A percentile compares a stretch with the other conserved stretches of the same genome.
phyloP scores from a whole-genome alignment of 257 asterid genomes.

The Ajuga chamaepitys region DNA sequence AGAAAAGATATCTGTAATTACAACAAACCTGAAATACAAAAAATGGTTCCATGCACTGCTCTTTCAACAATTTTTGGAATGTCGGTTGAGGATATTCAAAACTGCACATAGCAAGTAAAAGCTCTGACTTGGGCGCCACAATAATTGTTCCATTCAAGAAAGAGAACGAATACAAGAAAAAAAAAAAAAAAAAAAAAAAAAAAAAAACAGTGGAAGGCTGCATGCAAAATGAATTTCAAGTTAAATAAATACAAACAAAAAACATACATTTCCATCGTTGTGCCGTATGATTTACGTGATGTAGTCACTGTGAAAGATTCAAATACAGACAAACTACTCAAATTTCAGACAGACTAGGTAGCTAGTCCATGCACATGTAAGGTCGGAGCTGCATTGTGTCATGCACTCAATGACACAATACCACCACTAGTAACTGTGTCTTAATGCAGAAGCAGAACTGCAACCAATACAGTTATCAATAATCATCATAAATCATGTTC shows the following conservation, averaged over 20 bases:
- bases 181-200: too few relatives aligned
- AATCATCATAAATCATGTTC: background rate
- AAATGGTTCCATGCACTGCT: slow-evolving; percentile 91
- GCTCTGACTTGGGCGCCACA: background rate
- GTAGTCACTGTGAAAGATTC: background rate
- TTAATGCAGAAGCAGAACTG: background rate
- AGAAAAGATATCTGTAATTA: slow-evolving; percentile 9
- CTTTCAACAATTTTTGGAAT: slow-evolving; percentile 90
- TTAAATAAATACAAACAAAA: background rate
- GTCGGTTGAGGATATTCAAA: slow-evolving; percentile 99
- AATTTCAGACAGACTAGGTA: background rate
- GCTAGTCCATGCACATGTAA: background rate
- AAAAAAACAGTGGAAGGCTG: slow-evolving; percentile 2
- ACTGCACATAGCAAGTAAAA: slow-evolving; percentile 39
- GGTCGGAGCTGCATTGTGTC: background rate
- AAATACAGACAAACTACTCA: background rate
- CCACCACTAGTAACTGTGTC: background rate
- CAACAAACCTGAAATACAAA: slow-evolving; percentile 87
- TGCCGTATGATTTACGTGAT: background rate
- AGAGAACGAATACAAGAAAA: too few relatives aligned
- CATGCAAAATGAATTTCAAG: background rate
- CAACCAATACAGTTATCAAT: background rate
- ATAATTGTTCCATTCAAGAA: background rate
- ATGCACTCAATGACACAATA: slow-evolving; percentile 2
- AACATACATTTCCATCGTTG: background rate